Evolutionary conservation across 2,329 filamentous ascomycete genomes (phyloP).

Genomic region (Leptographium galeiforme): DNA sequence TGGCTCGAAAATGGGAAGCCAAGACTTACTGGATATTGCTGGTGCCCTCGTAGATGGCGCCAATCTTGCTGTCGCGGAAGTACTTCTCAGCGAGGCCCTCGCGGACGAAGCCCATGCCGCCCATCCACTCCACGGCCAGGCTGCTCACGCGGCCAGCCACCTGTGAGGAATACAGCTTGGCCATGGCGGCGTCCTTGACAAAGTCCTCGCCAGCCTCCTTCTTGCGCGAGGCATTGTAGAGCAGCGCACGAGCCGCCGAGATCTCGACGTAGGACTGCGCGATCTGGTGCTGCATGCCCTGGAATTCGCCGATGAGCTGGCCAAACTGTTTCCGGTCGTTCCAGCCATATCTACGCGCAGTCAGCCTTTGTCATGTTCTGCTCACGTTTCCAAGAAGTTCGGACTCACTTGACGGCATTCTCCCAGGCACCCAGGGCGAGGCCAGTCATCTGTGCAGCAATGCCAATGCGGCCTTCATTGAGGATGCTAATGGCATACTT

Average conservation of each 20-base stretch:
- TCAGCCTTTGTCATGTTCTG: background rate
- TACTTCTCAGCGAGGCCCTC: constrained; percentile 97
- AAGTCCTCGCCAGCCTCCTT: constrained; percentile 97
- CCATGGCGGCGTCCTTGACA: constrained; percentile 93
- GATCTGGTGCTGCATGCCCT: constrained; percentile 98
- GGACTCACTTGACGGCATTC: constrained; percentile 63
- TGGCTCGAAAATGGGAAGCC: background rate
- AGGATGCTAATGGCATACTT: constrained; percentile 91
- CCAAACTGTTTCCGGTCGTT: constrained; percentile 98
- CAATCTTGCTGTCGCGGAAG: constrained; percentile 96
- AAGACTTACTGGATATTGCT: constrained; percentile 55
- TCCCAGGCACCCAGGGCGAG: constrained; percentile 89
- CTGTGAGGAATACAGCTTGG: constrained; percentile 88
- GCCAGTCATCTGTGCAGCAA: constrained; percentile 97
- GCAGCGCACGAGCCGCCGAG: constrained; percentile 73
- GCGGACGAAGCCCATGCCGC: constrained; percentile 95
- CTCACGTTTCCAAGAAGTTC: background rate
- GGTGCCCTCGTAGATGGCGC: constrained; percentile 90
- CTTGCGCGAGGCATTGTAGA: constrained; percentile 93
- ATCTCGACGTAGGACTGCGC: constrained; percentile 95
- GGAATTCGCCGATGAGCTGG: constrained; percentile 85
- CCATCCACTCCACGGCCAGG: constrained; percentile 95
- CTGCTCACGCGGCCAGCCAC: constrained; percentile 79
- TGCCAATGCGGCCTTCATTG: constrained; percentile 95
- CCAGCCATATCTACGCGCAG: constrained; percentile 53